These are phyloP conservation scores for Acidomyces sp. DNA, from an alignment of 495 filamentous ascomycete genomes.

Conservation along the genomic window DNA sequence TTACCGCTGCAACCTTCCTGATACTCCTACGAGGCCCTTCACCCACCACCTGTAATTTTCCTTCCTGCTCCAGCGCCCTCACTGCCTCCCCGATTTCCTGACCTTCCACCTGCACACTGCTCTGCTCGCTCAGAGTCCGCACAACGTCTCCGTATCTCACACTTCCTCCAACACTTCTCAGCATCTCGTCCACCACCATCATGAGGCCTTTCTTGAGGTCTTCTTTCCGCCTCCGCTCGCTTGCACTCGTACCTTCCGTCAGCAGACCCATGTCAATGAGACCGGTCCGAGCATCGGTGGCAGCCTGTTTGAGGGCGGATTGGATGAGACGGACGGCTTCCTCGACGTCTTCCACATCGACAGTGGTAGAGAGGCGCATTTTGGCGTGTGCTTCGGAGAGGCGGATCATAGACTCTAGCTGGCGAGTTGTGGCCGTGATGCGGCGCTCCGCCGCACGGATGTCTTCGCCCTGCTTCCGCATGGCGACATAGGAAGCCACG, in stretches of 20 bases:
- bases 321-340: conserved; percentile 90
- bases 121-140: conserved; percentile 58
- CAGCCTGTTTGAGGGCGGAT: conserved; percentile 88
- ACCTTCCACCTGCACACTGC: conserved; percentile 57
- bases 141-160: conserved; percentile 70
- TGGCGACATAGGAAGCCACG: conserved; percentile 77
- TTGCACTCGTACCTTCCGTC: conserved; percentile 77
- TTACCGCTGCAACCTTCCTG: conserved; percentile 53
- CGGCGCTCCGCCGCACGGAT: conserved; percentile 85
- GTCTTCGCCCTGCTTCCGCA: conserved; percentile 92
- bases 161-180: conserved; percentile 37
- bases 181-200: conserved; percentile 62
- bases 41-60: conserved; percentile 63
- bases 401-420: conserved; percentile 94
- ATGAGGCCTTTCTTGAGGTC: conserved; percentile 76
- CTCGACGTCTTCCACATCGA: conserved; percentile 69
- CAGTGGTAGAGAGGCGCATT: conserved; percentile 69
- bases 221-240: conserved; percentile 63
- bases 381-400: conserved; percentile 93
- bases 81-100: conserved; percentile 72
- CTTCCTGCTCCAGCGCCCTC: conserved; percentile 69
- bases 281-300: conserved; percentile 81
- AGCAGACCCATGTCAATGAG: conserved; percentile 93
- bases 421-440: conserved; percentile 92
- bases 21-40: conserved; percentile 76